A percentile compares a stretch with the other conserved stretches of the same genome.
phyloP scores from a whole-genome alignment of 208 protist genomes.

The Leishmania aethiopica region DNA sequence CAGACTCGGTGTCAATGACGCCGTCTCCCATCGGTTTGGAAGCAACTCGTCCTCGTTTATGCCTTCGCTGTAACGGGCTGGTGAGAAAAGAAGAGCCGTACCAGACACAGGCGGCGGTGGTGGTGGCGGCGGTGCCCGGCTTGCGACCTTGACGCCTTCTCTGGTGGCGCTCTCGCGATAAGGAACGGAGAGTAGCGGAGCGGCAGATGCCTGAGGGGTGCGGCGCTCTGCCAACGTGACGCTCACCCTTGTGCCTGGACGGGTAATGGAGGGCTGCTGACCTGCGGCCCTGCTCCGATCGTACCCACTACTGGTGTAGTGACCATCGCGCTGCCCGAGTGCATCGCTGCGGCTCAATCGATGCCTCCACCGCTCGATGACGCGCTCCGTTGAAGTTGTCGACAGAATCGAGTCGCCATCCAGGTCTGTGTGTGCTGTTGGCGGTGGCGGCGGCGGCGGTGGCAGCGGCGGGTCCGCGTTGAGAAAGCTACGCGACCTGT shows the following conservation, averaged over 20 bases:
- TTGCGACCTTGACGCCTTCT: not conserved
- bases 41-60: not conserved
- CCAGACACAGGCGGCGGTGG: slow-evolving; percentile 11
- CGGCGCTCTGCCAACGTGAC: not conserved
- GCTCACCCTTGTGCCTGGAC: not conserved
- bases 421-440: not conserved
- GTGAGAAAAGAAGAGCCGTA: not conserved
- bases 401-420: slow-evolving; percentile 13
- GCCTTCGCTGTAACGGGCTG: slow-evolving; percentile 4
- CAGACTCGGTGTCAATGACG: slow-evolving; percentile 24
- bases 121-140: not conserved
- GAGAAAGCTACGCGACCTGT: not conserved
- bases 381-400: slow-evolving; percentile 16
- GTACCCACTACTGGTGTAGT: not conserved
- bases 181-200: not conserved
- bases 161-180: slow-evolving; percentile 5
- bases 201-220: not conserved
- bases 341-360: not conserved
- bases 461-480: not conserved
- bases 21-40: slow-evolving; percentile 27
- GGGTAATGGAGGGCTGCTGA: not conserved
- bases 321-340: not conserved
- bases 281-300: not conserved
- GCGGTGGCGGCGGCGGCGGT: not conserved
- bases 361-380: slow-evolving; percentile 19